phyloP scores from a whole-genome alignment of 176 grass and related monocot species.

The Canna indica region DNA sequence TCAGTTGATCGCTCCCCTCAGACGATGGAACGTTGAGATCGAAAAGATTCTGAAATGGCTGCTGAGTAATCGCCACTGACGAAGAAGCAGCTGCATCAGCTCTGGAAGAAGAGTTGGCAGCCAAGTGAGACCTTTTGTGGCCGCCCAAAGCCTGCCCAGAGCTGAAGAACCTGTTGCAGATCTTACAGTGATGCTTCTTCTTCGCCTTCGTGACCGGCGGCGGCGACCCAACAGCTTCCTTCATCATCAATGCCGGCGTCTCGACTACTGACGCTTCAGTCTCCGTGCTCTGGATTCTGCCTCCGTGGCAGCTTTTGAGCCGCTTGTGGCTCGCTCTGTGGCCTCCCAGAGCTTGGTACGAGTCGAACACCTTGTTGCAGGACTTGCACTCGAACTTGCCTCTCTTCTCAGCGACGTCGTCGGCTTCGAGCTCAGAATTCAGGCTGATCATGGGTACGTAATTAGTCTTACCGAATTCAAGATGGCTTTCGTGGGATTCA shows the following conservation, averaged over 20 bases:
- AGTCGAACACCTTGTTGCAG: slow-evolving; percentile 36
- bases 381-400: slow-evolving; percentile 17
- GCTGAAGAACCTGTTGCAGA: slow-evolving; percentile 27
- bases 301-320: slow-evolving; percentile 4
- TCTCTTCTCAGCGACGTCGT: slow-evolving; percentile 1
- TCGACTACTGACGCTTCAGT: neutral
- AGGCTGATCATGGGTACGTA: too few relatives aligned
- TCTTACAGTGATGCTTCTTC: slow-evolving; percentile 14
- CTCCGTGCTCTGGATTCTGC: too few relatives aligned
- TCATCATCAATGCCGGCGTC: slow-evolving; percentile 12
- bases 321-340: slow-evolving; percentile 21
- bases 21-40: neutral
- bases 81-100: neutral
- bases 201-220: slow-evolving; percentile 13
- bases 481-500: neutral
- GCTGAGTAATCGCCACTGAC: neutral
- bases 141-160: slow-evolving; percentile 30
- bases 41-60: neutral
- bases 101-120: neutral
- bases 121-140: slow-evolving; percentile 32
- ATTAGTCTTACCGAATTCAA: neutral
- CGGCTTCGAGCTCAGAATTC: neutral
- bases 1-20: neutral
- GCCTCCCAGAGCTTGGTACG: slow-evolving; percentile 37
- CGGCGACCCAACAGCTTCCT: slow-evolving; percentile 24